A percentile compares a stretch with the other conserved stretches of the same genome.
phyloP scores from a whole-genome alignment of 176 grass and related monocot species.

The Chloris gayana region DNA sequence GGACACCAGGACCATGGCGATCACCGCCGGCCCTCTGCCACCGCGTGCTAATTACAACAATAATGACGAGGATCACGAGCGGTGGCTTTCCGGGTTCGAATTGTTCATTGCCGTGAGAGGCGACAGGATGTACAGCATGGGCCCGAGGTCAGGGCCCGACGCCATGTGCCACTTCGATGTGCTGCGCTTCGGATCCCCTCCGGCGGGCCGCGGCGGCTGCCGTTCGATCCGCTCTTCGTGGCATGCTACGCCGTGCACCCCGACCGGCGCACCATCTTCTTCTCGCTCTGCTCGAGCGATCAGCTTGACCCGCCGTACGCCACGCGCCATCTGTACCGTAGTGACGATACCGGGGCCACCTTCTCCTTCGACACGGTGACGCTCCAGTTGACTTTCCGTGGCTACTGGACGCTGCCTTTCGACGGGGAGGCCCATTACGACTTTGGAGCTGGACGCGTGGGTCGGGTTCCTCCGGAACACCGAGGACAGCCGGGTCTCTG shows the following conservation, averaged over 20 bases:
- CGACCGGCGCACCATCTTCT: background rate
- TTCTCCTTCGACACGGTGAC: slow-evolving; percentile 2
- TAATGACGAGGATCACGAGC: no score
- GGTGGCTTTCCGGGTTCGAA: no score
- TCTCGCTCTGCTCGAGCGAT: background rate
- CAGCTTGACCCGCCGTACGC: background rate
- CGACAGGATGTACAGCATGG: slow-evolving; percentile 23
- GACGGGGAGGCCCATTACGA: background rate
- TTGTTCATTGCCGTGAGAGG: background rate
- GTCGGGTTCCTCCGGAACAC: background rate
- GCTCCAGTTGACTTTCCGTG: background rate
- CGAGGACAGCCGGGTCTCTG: background rate
- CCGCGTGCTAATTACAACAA: no score
- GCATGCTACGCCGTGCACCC: slow-evolving; percentile 6
- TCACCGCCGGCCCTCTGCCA: no score
- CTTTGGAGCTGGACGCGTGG: slow-evolving; percentile 9
- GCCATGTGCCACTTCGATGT: background rate
- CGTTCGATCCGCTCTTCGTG: background rate
- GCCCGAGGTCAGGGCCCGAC: background rate
- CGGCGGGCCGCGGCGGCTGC: background rate
- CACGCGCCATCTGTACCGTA: background rate
- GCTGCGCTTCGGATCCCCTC: background rate
- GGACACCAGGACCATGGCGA: no score
- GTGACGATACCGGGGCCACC: background rate
- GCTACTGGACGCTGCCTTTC: background rate